Evolutionary conservation across 495 filamentous ascomycete species (phyloP), one percentile per base, ranked within the genome.

Genomic region (Saxophila tyrrhenica): DNA sequence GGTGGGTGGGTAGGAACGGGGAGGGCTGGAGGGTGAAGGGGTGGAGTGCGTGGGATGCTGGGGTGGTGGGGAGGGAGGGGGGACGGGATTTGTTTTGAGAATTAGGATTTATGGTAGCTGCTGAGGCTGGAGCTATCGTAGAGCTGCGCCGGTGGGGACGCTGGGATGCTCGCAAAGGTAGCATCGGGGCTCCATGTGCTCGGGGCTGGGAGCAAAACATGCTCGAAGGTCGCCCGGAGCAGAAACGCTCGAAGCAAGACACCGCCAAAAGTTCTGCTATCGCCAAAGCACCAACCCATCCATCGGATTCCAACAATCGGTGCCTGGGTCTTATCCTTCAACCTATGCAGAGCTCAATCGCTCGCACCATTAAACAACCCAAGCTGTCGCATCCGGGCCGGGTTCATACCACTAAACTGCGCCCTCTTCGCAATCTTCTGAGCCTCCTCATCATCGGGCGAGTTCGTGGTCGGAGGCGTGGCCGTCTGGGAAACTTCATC

Each of bases 1-100:
- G 82, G 25, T 80, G 78, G 70, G 71, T 75, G 54, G 74, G 75
- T 24, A 66, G 67, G 17, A 61, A 58, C n/a, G 60, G 65, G 19
- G 63, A 60, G 24, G 76, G 73, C 7, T 85, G 80, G 81, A 73
- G 72, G 61, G 69, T 86, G 3, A 72, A 65, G 44, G 78, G 72
- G 9, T 75, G 70, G 62, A 76, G 74, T 21, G 78, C 80, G 55
- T 80, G 71, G 64, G 55, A 84, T 35, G 75, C 73, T 16, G 68
- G 69, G 16, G 54, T 78, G 50, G 64, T 71, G 25, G 64, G 64
- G 24, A 63, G 64, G 35, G 72, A 69, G 8, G 65, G 69, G 56
- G 78, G 75, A 35, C 57, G 52, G 29, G 72, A 71, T 55, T 56
- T 78, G 48, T 76, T n/a, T 78, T 49, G 52, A 51, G 52, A 60